These are phyloP conservation scores for Microcos paniculata DNA, from an alignment of 345 rosid species.

Conservation along the genomic window DNA sequence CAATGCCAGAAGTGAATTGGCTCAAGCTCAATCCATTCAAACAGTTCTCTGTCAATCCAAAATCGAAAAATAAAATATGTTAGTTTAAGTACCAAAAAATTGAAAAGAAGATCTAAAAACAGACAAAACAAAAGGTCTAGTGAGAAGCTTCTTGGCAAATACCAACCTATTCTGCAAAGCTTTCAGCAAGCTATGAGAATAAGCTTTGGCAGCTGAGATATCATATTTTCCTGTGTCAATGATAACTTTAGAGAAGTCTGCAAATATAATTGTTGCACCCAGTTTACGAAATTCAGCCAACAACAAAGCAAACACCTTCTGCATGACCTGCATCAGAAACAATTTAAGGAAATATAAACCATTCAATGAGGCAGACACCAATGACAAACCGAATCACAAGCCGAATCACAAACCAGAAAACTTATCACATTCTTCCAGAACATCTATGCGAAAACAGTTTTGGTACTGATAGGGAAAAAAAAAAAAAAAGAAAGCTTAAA, in stretches of 20 bases:
- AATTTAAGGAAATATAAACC: constrained; percentile 9
- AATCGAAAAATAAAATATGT: constrained; percentile 19
- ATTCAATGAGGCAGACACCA: constrained; percentile 7
- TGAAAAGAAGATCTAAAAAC: constrained; percentile 10
- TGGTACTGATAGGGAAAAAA: not conserved
- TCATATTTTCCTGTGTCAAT: constrained; percentile 83
- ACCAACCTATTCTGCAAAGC: constrained; percentile 74
- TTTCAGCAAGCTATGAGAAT: constrained; percentile 83
- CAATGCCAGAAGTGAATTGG: constrained; percentile 84
- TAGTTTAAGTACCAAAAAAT: not conserved
- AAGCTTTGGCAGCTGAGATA: constrained; percentile 73
- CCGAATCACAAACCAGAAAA: not conserved
- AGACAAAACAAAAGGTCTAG: constrained; percentile 4
- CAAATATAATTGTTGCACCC: constrained; percentile 87
- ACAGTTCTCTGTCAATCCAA: constrained; percentile 58
- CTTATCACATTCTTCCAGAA: not conserved
- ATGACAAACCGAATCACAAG: not conserved
- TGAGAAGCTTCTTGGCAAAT: constrained; percentile 4
- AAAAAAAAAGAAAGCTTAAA: not conserved
- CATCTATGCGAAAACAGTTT: not conserved
- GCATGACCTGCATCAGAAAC: constrained; percentile 70
- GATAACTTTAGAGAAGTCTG: constrained; percentile 82
- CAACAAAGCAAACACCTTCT: constrained; percentile 90
- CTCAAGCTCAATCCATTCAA: constrained; percentile 89
- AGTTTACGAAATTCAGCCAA: constrained; percentile 91